A percentile compares a stretch with the other conserved stretches of the same genome.
Conservation (phyloP, 305 asterid species). For the Fraxinus angustifolia region DNA sequence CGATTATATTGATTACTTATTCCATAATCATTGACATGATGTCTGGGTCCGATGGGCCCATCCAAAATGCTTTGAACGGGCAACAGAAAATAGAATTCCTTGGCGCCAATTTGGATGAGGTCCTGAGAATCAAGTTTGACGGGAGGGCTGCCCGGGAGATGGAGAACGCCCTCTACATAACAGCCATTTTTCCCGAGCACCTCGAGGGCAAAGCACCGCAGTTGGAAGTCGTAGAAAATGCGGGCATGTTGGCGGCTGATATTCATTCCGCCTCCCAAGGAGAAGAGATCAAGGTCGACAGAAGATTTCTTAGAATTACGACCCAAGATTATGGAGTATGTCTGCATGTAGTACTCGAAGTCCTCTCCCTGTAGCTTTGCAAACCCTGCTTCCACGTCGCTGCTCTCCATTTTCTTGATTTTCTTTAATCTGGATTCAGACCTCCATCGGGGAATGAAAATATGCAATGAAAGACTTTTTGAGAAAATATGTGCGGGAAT, state of each 20-base stretch:
- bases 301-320: slow-evolving; percentile 93
- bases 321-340: slow-evolving; percentile 89
- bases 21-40: slow-evolving; percentile 41
- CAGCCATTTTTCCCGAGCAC: slow-evolving; percentile 96
- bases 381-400: slow-evolving; percentile 94
- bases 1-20: slow-evolving; percentile 30
- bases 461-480: background rate
- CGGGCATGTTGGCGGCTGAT: slow-evolving; percentile 98
- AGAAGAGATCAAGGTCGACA: slow-evolving; percentile 90
- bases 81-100: slow-evolving; percentile 79
- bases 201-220: slow-evolving; percentile 91
- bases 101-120: slow-evolving; percentile 88
- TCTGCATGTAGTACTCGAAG: slow-evolving; percentile 96
- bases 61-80: slow-evolving; percentile 92
- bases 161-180: slow-evolving; percentile 85
- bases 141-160: slow-evolving; percentile 76
- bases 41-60: slow-evolving; percentile 67
- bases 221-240: slow-evolving; percentile 90
- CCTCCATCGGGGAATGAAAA: background rate
- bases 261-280: slow-evolving; percentile 99
- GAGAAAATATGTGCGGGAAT: background rate
- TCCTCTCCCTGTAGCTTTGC: slow-evolving; percentile 97
- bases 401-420: slow-evolving; percentile 54
- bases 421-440: background rate
- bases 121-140: slow-evolving; percentile 96